Conservation (phyloP, 2,329 filamentous ascomycete species). For the Knufia petricola region DNA sequence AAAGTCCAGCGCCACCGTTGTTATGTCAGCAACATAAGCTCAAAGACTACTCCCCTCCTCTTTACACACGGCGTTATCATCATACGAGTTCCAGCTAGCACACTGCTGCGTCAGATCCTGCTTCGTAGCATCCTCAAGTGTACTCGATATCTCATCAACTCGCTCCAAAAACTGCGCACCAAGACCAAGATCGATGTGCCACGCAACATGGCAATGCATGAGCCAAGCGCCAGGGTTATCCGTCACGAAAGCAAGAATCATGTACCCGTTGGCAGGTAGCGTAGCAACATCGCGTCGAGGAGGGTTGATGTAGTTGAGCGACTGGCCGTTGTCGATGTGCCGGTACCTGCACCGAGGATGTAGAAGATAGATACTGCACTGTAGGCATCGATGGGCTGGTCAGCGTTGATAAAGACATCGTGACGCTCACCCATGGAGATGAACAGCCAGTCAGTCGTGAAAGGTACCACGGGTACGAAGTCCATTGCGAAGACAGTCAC, state of each 20-base stretch:
- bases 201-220: slow-evolving; percentile 30
- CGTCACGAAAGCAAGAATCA: slow-evolving; percentile 33
- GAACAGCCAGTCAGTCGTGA: slow-evolving; percentile 46
- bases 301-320: slow-evolving; percentile 26
- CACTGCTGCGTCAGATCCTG: slow-evolving; percentile 28
- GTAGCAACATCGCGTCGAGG: slow-evolving; percentile 33
- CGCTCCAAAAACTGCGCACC: slow-evolving; percentile 28
- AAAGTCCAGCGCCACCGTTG: too few relatives aligned
- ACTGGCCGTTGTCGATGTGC: slow-evolving; percentile 13
- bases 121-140: not conserved
- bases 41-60: slow-evolving; percentile 24
- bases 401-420: slow-evolving; percentile 38
- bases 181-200: slow-evolving; percentile 25
- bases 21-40: slow-evolving; percentile 1
- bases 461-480: slow-evolving; percentile 26
- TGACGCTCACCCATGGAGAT: slow-evolving; percentile 36
- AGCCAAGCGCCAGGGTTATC: slow-evolving; percentile 34
- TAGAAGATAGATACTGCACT: slow-evolving; percentile 24
- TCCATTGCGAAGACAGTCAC: slow-evolving; percentile 24
- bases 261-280: slow-evolving; percentile 29
- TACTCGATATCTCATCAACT: slow-evolving; percentile 21
- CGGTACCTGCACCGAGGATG: slow-evolving; percentile 17
- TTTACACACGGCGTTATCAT: slow-evolving; percentile 17
- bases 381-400: slow-evolving; percentile 33
- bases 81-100: slow-evolving; percentile 19